phyloP scores from a whole-genome alignment of 2,329 filamentous ascomycete genomes.

The Alternaria alternata region DNA sequence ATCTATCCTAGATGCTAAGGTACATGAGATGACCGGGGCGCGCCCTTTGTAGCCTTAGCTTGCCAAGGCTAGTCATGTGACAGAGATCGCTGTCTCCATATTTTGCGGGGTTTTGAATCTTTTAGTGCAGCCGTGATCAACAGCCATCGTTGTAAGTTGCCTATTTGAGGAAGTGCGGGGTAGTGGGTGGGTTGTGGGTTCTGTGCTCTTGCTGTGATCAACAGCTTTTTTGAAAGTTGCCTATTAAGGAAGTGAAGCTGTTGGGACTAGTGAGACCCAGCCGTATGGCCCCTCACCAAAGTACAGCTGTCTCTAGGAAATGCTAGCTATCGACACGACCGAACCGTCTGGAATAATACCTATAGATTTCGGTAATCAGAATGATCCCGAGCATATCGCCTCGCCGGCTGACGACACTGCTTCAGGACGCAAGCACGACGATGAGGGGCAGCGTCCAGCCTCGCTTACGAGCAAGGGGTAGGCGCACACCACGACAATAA shows the following conservation, averaged over 20 bases:
- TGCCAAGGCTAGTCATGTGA: too few species aligned
- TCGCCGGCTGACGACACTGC: too few species aligned
- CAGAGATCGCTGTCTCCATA: too few species aligned
- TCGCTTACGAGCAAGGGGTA: not conserved
- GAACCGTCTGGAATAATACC: not conserved
- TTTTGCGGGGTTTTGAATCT: too few species aligned
- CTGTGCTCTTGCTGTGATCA: too few species aligned
- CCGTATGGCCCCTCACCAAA: not conserved
- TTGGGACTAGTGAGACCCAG: not conserved
- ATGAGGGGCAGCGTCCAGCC: not conserved
- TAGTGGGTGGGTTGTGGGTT: too few species aligned
- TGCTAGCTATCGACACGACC: not conserved
- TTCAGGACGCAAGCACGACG: not conserved
- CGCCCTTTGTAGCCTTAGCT: too few species aligned
- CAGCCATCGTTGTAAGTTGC: too few species aligned
- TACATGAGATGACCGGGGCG: too few species aligned
- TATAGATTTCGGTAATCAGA: not conserved
- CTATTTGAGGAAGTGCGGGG: too few species aligned
- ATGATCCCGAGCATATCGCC: not conserved
- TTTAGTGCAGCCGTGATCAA: rapidly evolving
- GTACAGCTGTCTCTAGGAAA: not conserved
- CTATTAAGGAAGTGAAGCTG: not conserved
- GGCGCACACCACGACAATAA: not conserved
- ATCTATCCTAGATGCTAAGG: too few species aligned
- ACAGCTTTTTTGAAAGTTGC: too few species aligned